Evolutionary conservation across 345 rosid genomes (phyloP), one percentile per base, ranked within the genome.

Genomic region (Linum tenue): DNA sequence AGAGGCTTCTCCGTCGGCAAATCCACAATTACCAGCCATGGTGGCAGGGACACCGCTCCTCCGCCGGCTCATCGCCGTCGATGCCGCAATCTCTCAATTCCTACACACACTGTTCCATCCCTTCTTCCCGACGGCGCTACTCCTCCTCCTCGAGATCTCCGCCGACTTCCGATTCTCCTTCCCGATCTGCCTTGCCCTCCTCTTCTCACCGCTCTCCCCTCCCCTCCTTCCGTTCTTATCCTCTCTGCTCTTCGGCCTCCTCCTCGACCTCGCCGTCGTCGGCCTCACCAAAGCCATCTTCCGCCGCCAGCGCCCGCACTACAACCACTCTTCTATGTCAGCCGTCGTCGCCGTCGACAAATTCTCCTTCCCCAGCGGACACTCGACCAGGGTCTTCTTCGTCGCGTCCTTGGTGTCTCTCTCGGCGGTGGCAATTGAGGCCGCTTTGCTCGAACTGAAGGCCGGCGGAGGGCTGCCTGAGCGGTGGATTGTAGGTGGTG

Each of bases 361-460:
- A 69, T 94, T 75, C 78, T 94, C 99, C 37, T 90, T 94, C 65
- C 99, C 97, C 67, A 88, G 96, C 10, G 97, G 99, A 59, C 97
- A 94, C 81, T 83, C 99, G 5, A 86, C 97, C 11, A 86, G 96
- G 39, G 95, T 94, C 56, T 87, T 72, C 77, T 78, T 85, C 75
- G 74, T 85, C 35, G 95, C 96, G 4, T 75, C 89, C 0, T 66
- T 86, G 43, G 72, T 88, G 59, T 82, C 68, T 37, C 83, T 87
- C 62, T 77, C 80, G 0, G 63, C 58, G 7, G 59, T 40, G 42
- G 66, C 56, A 14, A 73, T 75, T 11, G 65, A 40, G 37, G 68
- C 48, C 11, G 74, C 67, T 42, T 42, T 57, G 50, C 7, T 7
- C 65, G 72, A 67, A 59, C 2, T 68, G 16, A 39, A 62, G 60